Conservation (phyloP, 139 green algal species). For the Micractinium sp. region DNA sequence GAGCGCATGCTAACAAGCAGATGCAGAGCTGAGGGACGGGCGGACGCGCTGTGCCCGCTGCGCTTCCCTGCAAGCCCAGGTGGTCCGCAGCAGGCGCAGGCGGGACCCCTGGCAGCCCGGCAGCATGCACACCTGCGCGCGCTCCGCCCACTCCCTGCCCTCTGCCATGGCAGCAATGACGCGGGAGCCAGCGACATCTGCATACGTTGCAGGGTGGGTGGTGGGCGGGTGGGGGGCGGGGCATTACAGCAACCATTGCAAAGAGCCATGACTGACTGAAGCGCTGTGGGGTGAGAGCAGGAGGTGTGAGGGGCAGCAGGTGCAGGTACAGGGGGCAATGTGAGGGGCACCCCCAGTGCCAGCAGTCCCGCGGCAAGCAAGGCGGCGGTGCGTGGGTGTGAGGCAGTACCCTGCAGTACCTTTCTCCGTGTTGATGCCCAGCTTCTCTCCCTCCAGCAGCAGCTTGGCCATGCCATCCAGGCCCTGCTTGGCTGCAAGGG, state of each 20-base stretch:
- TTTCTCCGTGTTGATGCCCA: conserved; percentile 18
- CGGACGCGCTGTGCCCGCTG: too few species aligned
- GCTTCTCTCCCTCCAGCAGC: conserved; percentile 46
- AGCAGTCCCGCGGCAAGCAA: conserved; percentile 6
- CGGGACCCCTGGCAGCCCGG: too few species aligned
- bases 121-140: background rate
- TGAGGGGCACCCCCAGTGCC: too few species aligned
- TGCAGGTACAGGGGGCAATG: background rate
- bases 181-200: conserved; percentile 12
- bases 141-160: background rate
- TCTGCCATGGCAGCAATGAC: background rate
- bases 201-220: background rate
- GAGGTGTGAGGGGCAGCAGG: background rate
- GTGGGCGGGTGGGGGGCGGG: too few species aligned
- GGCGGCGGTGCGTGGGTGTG: background rate
- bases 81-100: background rate
- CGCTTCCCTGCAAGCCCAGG: background rate
- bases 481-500: conserved; percentile 1
- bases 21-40: too few species aligned
- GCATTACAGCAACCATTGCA: too few species aligned
- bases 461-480: conserved; percentile 47
- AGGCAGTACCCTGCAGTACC: background rate
- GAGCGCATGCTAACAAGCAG: background rate
- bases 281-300: too few species aligned
- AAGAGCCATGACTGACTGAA: too few species aligned